These are phyloP conservation scores for Lactarius akahatsu DNA, from an alignment of 768 basidiomycete genomes.

Conservation along the genomic window DNA sequence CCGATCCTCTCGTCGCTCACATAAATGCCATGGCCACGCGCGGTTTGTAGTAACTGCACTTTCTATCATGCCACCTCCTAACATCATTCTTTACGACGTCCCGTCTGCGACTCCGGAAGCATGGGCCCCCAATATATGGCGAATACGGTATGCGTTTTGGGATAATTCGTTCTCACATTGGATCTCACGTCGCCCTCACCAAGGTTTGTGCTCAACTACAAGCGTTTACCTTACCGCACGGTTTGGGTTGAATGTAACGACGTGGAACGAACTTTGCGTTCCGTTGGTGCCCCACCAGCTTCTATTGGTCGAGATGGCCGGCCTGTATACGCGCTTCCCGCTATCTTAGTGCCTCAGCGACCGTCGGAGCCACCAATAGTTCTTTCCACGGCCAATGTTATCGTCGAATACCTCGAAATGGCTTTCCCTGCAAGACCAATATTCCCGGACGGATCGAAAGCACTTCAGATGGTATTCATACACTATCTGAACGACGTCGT, in stretches of 20 bases:
- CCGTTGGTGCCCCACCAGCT: conserved; percentile 60
- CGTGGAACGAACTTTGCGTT: conserved; percentile 57
- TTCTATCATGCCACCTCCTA: conserved; percentile 44
- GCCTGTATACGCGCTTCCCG: conserved; percentile 67
- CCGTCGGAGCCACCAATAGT: conserved; percentile 48
- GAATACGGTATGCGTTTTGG: conserved; percentile 50
- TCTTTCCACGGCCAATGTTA: conserved; percentile 57
- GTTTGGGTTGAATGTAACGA: conserved; percentile 70
- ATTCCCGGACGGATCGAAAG: conserved; percentile 67
- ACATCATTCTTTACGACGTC: conserved; percentile 66
- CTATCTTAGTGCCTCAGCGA: conserved; percentile 58
- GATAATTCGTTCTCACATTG: background rate
- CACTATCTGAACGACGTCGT: conserved; percentile 68
- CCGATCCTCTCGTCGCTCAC: background rate
- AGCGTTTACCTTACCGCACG: conserved; percentile 67
- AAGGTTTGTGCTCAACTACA: conserved; percentile 76
- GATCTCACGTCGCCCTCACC: background rate
- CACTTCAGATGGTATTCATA: conserved; percentile 66
- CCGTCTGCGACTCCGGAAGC: conserved; percentile 58
- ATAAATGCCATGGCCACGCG: conserved; percentile 21
- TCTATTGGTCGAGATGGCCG: conserved; percentile 53
- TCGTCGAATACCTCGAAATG: conserved; percentile 71
- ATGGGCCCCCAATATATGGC: conserved; percentile 79
- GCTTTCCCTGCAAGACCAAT: conserved; percentile 68
- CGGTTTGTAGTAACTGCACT: conserved; percentile 6